phyloP scores from a whole-genome alignment of 306 rosid species.

The Rubus parviflorus region DNA sequence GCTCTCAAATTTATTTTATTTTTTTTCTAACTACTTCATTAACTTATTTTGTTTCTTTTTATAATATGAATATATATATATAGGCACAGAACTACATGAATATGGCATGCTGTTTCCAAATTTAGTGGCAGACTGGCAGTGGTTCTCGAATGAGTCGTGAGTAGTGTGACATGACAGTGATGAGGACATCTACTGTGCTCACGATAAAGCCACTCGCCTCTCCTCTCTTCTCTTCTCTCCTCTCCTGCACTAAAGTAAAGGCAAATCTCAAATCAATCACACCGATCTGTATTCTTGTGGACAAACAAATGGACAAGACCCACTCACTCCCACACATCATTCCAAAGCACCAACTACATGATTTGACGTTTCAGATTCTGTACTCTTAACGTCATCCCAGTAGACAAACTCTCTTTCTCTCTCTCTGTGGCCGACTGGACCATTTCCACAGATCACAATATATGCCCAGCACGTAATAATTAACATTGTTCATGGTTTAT shows the following conservation, averaged over 20 bases:
- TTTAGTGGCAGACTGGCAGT: neutral
- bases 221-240: neutral
- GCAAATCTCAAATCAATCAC: neutral
- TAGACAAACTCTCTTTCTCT: conserved; percentile 19
- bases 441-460: neutral
- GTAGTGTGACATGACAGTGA: neutral
- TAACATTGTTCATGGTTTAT: neutral
- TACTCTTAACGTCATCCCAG: conserved; percentile 42
- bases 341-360: conserved; percentile 53
- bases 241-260: conserved; percentile 3
- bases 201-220: neutral
- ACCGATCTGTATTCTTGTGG: neutral
- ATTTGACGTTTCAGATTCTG: conserved; percentile 97
- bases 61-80: neutral
- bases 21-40: no score
- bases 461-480: neutral
- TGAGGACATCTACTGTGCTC: neutral
- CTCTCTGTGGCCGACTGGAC: neutral
- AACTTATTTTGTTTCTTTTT: neutral
- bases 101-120: neutral
- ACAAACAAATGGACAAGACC: conserved; percentile 43
- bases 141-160: neutral
- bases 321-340: conserved; percentile 45
- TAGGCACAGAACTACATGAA: no score
- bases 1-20: no score